phyloP scores from a whole-genome alignment of 2,329 filamentous ascomycete genomes.

The Pseudopithomyces chartarum region DNA sequence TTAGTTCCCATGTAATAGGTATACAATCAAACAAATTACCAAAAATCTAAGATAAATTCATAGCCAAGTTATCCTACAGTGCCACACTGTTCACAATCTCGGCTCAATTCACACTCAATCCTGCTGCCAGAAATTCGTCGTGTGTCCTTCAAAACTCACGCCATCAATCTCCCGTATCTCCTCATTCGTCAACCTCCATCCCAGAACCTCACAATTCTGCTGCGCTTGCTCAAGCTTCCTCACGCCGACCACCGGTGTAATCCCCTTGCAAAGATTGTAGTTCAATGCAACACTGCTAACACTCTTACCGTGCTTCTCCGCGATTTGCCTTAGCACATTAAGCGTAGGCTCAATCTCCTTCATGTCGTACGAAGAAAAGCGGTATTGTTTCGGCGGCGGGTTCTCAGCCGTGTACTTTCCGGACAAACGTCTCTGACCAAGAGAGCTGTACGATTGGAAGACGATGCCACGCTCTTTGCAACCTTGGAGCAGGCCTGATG shows the following conservation, averaged over 20 bases:
- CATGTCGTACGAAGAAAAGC: constrained; percentile 52
- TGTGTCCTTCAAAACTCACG: constrained; percentile 48
- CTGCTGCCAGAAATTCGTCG: constrained; percentile 50
- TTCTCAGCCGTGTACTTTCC: constrained; percentile 43
- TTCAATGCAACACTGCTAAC: constrained; percentile 51
- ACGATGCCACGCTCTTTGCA: constrained; percentile 50
- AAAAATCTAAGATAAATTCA: too few relatives aligned
- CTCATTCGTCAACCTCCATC: constrained; percentile 49
- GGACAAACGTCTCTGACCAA: constrained; percentile 43
- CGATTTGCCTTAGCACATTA: constrained; percentile 43
- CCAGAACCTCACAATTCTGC: constrained; percentile 46
- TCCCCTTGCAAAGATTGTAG: constrained; percentile 52
- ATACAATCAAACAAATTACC: too few relatives aligned
- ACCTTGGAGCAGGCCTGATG: constrained; percentile 45
- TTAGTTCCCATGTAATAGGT: too few relatives aligned
- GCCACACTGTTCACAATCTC: not conserved
- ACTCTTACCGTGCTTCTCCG: constrained; percentile 38
- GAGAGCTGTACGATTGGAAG: constrained; percentile 50
- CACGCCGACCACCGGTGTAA: constrained; percentile 50
- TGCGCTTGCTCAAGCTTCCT: constrained; percentile 49
- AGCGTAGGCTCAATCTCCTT: constrained; percentile 48
- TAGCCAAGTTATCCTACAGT: too few relatives aligned
- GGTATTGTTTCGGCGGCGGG: constrained; percentile 43
- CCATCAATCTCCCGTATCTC: constrained; percentile 50
- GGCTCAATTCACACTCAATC: constrained; percentile 36